Conservation (phyloP, 2,329 filamentous ascomycete species). For the Lizonia empirigonia region DNA sequence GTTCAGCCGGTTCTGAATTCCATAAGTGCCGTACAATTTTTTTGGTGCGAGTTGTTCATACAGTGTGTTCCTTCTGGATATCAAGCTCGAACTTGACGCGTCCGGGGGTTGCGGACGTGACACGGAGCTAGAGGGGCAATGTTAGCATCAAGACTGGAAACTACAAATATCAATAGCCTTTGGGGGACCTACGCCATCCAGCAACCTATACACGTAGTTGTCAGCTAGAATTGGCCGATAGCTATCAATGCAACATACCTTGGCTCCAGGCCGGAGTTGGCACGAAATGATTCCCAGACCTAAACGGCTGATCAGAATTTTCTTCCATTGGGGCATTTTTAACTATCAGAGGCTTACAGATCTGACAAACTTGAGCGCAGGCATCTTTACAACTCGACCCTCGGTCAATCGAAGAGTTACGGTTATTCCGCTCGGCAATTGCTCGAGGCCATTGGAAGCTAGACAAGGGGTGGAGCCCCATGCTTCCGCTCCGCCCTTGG, state of each 20-base stretch:
- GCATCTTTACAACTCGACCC: slow-evolving; percentile 29
- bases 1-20: slow-evolving; percentile 70
- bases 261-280: slow-evolving; percentile 85
- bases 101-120: slow-evolving; percentile 68
- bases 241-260: slow-evolving; percentile 60
- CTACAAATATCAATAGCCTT: neutral
- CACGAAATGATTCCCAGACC: slow-evolving; percentile 86
- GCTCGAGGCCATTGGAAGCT: slow-evolving; percentile 18
- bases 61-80: slow-evolving; percentile 76
- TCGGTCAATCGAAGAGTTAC: slow-evolving; percentile 25
- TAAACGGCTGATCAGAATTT: slow-evolving; percentile 49
- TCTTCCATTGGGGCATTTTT: too few relatives aligned
- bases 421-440: slow-evolving; percentile 33
- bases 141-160: neutral
- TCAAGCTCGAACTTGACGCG: slow-evolving; percentile 77
- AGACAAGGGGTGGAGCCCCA: slow-evolving; percentile 30
- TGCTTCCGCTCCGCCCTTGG: slow-evolving; percentile 28
- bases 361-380: slow-evolving; percentile 66
- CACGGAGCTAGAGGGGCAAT: slow-evolving; percentile 61
- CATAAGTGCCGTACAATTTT: too few relatives aligned
- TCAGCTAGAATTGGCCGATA: neutral
- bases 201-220: slow-evolving; percentile 37
- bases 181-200: slow-evolving; percentile 47
- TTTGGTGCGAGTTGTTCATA: too few relatives aligned
- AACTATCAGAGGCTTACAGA: slow-evolving; percentile 62